Percentiles rank a stretch among this genome's conserved stretches.
Evolutionary conservation across 352 stramenopile species (phyloP).

Genomic region (Blastocystis hominis): DNA sequence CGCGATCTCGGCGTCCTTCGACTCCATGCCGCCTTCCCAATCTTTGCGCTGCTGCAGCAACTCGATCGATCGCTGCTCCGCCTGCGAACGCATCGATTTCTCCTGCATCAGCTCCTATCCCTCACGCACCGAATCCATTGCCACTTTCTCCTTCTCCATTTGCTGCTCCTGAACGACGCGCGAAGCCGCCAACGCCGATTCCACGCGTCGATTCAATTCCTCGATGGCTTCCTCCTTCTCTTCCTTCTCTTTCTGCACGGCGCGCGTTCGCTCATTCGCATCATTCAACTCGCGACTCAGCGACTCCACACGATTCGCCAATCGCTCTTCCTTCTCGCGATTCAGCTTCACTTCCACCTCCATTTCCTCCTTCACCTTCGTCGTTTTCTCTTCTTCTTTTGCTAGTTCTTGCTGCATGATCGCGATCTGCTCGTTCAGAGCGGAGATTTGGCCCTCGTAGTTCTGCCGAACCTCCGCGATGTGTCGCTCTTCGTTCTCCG

Average conservation of each 20-base stretch:
- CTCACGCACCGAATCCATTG: background rate
- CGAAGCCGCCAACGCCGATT: background rate
- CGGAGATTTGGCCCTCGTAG: background rate
- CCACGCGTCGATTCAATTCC: background rate
- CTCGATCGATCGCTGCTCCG: background rate
- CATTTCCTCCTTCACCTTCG: background rate
- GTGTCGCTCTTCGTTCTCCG: background rate
- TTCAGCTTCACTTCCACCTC: constrained; percentile 39
- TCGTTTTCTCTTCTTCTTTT: constrained; percentile 2
- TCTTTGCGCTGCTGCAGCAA: background rate
- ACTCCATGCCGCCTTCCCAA: background rate
- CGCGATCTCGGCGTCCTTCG: background rate
- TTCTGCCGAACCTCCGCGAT: background rate
- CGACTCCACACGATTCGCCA: constrained; percentile 25
- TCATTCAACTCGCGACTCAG: constrained; percentile 35
- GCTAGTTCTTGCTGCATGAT: constrained; percentile 13
- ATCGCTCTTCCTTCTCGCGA: background rate
- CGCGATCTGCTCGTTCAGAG: constrained; percentile 32
- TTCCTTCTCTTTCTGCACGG: constrained; percentile 30
- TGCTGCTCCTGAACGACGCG: background rate
- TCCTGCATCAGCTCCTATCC: background rate
- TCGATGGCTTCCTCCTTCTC: background rate
- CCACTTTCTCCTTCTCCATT: background rate
- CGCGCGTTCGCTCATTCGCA: constrained; percentile 24
- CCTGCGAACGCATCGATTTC: background rate